phyloP scores from a whole-genome alignment of 192 early-diverging fungal species.

The Umbelopsis sp. region DNA sequence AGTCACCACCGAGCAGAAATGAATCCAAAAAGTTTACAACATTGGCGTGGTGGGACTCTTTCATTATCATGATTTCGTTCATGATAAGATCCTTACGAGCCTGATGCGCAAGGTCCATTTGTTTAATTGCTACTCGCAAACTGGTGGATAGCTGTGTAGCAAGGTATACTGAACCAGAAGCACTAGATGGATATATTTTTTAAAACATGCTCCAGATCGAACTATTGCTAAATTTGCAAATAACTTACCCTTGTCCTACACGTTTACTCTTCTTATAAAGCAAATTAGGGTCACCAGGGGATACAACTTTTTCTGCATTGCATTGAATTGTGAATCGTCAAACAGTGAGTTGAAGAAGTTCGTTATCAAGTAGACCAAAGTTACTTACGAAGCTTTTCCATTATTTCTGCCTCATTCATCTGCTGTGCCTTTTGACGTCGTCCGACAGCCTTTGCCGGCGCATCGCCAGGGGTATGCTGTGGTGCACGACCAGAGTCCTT shows the following conservation, averaged over 20 bases:
- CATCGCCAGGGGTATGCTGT: background rate
- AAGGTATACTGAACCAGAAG: slow-evolving; percentile 89
- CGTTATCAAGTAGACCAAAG: too few relatives aligned
- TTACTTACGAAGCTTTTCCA: slow-evolving; percentile 80
- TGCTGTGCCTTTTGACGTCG: slow-evolving; percentile 10
- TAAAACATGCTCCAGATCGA: background rate
- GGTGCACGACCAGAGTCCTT: slow-evolving; percentile 58
- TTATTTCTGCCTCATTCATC: slow-evolving; percentile 91
- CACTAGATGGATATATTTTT: slow-evolving; percentile 52
- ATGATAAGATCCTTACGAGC: slow-evolving; percentile 95
- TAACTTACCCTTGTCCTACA: slow-evolving; percentile 89
- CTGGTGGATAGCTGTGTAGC: slow-evolving; percentile 70
- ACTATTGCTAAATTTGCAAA: background rate
- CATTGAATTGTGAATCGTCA: background rate
- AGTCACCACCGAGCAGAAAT: slow-evolving; percentile 76
- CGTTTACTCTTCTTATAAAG: slow-evolving; percentile 95
- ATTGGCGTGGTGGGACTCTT: slow-evolving; percentile 77
- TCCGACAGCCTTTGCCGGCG: background rate
- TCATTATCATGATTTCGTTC: slow-evolving; percentile 91
- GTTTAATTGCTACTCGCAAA: slow-evolving; percentile 88
- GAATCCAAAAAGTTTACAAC: slow-evolving; percentile 91
- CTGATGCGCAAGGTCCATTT: slow-evolving; percentile 95
- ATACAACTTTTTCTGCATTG: slow-evolving; percentile 76
- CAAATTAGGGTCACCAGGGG: slow-evolving; percentile 85
- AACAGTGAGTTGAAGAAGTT: background rate